Evolutionary conservation across 1,284 basidiomycete genomes (phyloP), one percentile per base, ranked within the genome.

Genomic region (Sporisorium reilianum): DNA sequence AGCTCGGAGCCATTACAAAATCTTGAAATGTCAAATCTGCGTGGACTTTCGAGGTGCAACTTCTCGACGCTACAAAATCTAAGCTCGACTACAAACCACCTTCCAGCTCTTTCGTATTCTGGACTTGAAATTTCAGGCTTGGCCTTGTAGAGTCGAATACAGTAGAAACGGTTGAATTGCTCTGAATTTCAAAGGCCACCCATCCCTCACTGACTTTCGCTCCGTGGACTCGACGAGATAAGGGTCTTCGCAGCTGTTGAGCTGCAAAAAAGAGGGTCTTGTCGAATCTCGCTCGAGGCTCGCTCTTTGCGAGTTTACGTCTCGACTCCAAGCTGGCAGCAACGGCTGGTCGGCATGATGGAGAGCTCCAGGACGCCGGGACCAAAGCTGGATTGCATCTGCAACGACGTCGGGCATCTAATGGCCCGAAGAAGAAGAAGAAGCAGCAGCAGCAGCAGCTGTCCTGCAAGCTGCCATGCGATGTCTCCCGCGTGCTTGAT

Each of bases 321-420:
- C 16, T 38, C 36, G 18, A 38, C 2, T 38, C 5, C 6, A 12
- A 7, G 3, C 14, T 34, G 32, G 14, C 32, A 34, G 32, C 32
- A 12, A 34, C 5, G 34, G 34, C 34, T 34, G 34, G 34, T 3
- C 3, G 12, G 34, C 8, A 26, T 26, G 23, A n/a, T 14, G n/a
- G n/a, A 45, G 22, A 5, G 42, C 11, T 44, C 5, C 42, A 25
- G 12, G 8, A 5, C 12, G 42, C 22, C 14, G 25, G 14, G n/a
- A n/a, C n/a, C n/a, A n/a, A n/a, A n/a, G n/a, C n/a, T n/a, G n/a
- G n/a, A n/a, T n/a, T n/a, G n/a, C n/a, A n/a, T n/a, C n/a, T n/a
- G n/a, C n/a, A 28, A 16, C 45, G 36, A 18, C 38, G 46, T 48
- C 46, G 46, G 46, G n/a, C 46, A 48, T 48, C 46, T 30, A 30